Base-by-base conservation (phyloP, 2,329 filamentous ascomycete species). In the Aspergillus hiratsukae region DNA sequence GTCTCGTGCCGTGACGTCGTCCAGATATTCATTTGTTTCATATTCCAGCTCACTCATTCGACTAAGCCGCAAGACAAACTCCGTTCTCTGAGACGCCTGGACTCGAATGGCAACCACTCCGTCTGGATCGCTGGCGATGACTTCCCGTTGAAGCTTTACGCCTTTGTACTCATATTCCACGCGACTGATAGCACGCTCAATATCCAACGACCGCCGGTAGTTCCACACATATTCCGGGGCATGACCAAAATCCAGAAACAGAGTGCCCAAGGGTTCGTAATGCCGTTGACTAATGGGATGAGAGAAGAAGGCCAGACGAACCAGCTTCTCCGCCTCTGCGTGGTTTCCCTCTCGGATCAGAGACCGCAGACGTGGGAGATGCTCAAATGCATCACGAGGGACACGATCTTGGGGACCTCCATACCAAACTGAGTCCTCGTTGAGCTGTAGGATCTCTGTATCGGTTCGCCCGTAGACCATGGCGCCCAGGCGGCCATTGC, bases 391-490 rank as follows among this genome's bases (percentile, higher is more conserved):
- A 48, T 74, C 68, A 43, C 66, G 70, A 21, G 76, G 76, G 19
- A 72, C 76, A 17, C 78, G 74, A 54, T 77, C 67, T 58, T 77
- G 76, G 4, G 69, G 71, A 10, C 76, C 76, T 53, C 77, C 77
- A 63, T 78, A 79, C 76, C 75, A 79, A 2, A 78, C 71, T 2
- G 76, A 78, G 57, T 81, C 76, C 59, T 81, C 78, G 51, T 80
- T 81, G 28, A 81, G 65, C 48, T 76, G 73, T 3, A 81, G 63
- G 14, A 75, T 65, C 57, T 81, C 79, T 3, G 69, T 76, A 29
- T 67, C 62, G 4, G 75, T 75, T 25, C 75, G 70, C 27, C 78
- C 77, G 64, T 78, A 76, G 9, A 80, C 65, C 77, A 81, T 79
- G 14, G 69, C 72, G 4, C 76, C 76, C 1, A 78, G 64, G 49